Evolutionary conservation across 805 yeast genomes (phyloP).

Genomic region (Candida sphagnicola): DNA sequence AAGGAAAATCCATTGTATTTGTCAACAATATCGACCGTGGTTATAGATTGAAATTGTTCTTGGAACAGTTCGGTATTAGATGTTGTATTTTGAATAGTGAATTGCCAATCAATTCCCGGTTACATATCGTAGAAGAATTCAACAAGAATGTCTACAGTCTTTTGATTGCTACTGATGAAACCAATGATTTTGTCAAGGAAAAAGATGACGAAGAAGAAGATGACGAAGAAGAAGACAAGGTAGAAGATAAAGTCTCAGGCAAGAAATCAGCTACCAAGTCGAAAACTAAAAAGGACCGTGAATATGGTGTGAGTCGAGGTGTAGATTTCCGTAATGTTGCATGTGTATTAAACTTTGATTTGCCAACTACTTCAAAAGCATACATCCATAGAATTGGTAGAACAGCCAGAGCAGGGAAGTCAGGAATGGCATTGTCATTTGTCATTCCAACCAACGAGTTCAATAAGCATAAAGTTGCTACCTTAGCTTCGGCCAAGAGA

Average conservation of each 20-base stretch:
- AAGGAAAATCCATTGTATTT: conserved; percentile 87
- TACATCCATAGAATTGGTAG: conserved; percentile 94
- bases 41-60: conserved; percentile 80
- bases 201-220: conserved; percentile 46
- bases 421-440: conserved; percentile 93
- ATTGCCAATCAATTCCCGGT: conserved; percentile 85
- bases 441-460: conserved; percentile 79
- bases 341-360: conserved; percentile 91
- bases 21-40: conserved; percentile 96
- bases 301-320: conserved; percentile 94
- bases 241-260: conserved; percentile 13
- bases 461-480: conserved; percentile 85
- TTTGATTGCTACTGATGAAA: conserved; percentile 93
- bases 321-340: conserved; percentile 95
- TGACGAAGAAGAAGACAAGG: conserved; percentile 15
- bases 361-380: conserved; percentile 84
- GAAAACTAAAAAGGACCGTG: conserved; percentile 52
- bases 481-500: conserved; percentile 61
- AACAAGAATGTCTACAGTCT: conserved; percentile 84
- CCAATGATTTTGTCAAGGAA: conserved; percentile 51
- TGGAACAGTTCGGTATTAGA: conserved; percentile 92
- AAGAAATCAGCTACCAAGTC: conserved; percentile 18
- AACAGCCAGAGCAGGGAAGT: conserved; percentile 95
- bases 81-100: conserved; percentile 89
- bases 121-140: conserved; percentile 93